Evolutionary conservation across 2,329 filamentous ascomycete genomes (phyloP).

Genomic region (Monascus ruber): DNA sequence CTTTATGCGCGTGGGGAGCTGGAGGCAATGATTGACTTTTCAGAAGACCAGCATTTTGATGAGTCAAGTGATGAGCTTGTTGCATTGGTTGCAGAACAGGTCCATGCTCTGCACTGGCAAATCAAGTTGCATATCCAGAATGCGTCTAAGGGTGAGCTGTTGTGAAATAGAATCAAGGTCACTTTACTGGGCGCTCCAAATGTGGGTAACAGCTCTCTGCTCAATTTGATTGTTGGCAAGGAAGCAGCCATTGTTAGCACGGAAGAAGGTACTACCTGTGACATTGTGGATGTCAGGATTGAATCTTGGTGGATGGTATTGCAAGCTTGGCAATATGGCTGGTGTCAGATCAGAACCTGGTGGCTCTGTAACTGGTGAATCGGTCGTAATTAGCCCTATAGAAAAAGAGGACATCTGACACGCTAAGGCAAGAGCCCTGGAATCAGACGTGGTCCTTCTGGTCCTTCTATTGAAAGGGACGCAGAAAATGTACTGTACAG

Average conservation of each 20-base stretch:
- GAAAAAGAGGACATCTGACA: conserved; percentile 85
- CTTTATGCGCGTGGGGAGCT: conserved; percentile 78
- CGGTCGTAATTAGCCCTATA: conserved; percentile 51
- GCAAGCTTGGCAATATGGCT: conserved; percentile 90
- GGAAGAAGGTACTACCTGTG: conserved; percentile 86
- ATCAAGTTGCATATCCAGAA: conserved; percentile 63
- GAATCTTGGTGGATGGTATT: conserved; percentile 84
- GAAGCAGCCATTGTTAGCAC: conserved; percentile 92
- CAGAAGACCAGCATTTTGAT: conserved; percentile 94
- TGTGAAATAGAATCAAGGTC: conserved; percentile 74
- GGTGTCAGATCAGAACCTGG: conserved; percentile 53
- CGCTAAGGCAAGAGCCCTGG: conserved; percentile 66
- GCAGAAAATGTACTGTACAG: conserved; percentile 16
- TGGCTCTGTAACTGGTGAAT: conserved; percentile 6
- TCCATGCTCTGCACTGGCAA: conserved; percentile 48
- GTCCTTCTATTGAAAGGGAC: conserved; percentile 60
- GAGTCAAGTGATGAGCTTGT: conserved; percentile 67
- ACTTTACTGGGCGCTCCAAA: conserved; percentile 86
- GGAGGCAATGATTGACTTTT: conserved; percentile 93
- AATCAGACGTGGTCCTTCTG: conserved; percentile 76
- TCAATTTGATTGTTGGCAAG: conserved; percentile 80
- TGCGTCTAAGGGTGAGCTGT: conserved; percentile 68
- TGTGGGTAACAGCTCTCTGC: conserved; percentile 83
- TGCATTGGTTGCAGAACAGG: conserved; percentile 54
- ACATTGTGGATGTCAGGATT: conserved; percentile 83